Base-by-base conservation (phyloP, 2,329 filamentous ascomycete genomes). In the Rhynchosporium graminicola region DNA sequence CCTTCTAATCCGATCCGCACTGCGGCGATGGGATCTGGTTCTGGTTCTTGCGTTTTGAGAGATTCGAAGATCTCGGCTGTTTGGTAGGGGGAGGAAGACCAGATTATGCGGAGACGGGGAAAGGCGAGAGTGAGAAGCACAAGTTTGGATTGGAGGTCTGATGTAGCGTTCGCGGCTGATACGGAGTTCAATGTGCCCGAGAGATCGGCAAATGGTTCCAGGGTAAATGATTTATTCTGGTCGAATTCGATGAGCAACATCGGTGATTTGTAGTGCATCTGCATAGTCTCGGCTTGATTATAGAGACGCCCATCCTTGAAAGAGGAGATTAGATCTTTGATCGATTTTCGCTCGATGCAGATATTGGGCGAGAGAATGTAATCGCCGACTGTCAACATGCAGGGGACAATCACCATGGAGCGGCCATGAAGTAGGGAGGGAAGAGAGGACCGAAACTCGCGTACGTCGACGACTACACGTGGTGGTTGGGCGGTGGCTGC, bases 241-340 rank as follows among this genome's bases (percentile, higher is more conserved):
- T 97, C 93, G 75, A 99, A 99, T 76, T 99, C 95, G 72, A 99
- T 98, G 50, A 99, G 85, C 6, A 99, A 86, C 85, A 98, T 91
- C 0, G 92, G 89, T 68, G 78, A 87, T 72, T 89, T 89, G 83
- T 99, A 99, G 78, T 98, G 88, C 74, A 91, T 87, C 63, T 96
- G 89, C 94, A 99, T 98, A 54, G 90, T 87, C 77, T 98, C 94
- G 46, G 90, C 89, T 79, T 99, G 95, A 70, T 86, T 91, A 79
- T 92, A 99, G 13, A 99, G 83, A 1, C 95, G 88, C 12, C 95
- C 95, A 74, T 97, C 93, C 69, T 89, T 88, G 78, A 99, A 92
- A 0, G 92, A 97, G 61, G 88, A 88, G 76, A 98, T 94, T 51
- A 99, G 79, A 78, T 99, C 95, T 72, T 87, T 87, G 72, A 99